phyloP scores from a whole-genome alignment of 768 basidiomycete species.

The Paxillus ammoniavirescens region DNA sequence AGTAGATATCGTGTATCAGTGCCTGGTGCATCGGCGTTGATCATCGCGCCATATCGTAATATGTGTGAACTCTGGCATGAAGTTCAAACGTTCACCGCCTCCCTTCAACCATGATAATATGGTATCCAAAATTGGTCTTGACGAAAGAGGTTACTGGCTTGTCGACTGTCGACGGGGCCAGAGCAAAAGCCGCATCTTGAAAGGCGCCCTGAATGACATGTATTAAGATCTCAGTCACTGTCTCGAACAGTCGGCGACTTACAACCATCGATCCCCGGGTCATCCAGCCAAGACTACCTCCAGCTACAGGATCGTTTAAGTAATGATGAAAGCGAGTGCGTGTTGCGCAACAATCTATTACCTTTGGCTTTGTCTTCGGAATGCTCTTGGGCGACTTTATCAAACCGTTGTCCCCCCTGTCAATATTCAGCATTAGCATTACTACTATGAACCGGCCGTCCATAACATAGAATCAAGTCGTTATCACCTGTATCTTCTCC shows the following conservation, averaged over 20 bases:
- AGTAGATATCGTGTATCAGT: conserved; percentile 1
- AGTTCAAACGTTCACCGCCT: conserved; percentile 42
- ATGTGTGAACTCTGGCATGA: conserved; percentile 6
- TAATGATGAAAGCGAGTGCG: not conserved
- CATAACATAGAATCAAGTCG: not conserved
- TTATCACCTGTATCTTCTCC: conserved; percentile 69
- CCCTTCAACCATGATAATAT: conserved; percentile 91
- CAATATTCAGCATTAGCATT: not conserved
- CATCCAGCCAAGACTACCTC: conserved; percentile 89
- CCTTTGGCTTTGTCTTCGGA: conserved; percentile 92
- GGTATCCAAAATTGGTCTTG: conserved; percentile 84
- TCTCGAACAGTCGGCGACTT: conserved; percentile 18
- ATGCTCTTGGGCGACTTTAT: conserved; percentile 87
- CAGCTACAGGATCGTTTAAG: conserved; percentile 45
- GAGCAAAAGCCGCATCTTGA: conserved; percentile 85
- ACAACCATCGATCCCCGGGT: conserved; percentile 82
- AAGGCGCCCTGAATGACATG: conserved; percentile 52
- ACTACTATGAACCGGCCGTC: not conserved
- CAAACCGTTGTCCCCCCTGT: conserved; percentile 78
- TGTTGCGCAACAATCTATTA: conserved; percentile 17
- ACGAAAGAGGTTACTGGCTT: conserved; percentile 72
- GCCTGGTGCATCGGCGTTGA: not conserved
- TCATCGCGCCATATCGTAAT: not conserved
- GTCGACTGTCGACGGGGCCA: conserved; percentile 77
- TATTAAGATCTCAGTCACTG: not conserved